phyloP scores from a whole-genome alignment of 2,329 filamentous ascomycete species.

The Blastomyces gilchristii region DNA sequence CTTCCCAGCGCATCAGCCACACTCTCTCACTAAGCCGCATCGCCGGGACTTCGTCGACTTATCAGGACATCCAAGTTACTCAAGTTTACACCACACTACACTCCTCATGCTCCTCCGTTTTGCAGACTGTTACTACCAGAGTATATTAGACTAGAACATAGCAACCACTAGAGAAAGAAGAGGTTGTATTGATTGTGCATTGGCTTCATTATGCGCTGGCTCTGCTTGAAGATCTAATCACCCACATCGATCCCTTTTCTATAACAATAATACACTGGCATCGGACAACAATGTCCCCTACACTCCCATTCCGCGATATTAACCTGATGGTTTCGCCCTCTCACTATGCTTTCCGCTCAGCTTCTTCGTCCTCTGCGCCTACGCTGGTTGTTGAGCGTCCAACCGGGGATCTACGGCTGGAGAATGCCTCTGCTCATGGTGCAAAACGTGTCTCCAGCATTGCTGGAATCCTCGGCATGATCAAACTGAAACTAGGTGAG shows the following conservation, averaged over 20 bases:
- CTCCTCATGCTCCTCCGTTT: not conserved
- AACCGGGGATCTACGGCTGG: conserved; percentile 78
- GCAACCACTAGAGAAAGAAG: not conserved
- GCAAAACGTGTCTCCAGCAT: conserved; percentile 86
- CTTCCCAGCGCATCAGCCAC: not conserved
- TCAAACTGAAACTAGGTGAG: conserved; percentile 83
- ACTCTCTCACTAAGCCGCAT: not conserved
- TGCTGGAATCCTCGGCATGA: conserved; percentile 85
- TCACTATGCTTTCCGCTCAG: conserved; percentile 93
- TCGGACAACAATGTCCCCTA: conserved; percentile 25
- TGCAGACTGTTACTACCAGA: not conserved
- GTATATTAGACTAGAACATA: not conserved
- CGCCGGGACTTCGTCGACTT: too few species aligned
- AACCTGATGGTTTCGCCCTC: conserved; percentile 88
- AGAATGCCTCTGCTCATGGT: conserved; percentile 64
- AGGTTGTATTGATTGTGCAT: not conserved
- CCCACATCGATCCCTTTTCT: not conserved
- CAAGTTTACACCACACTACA: not conserved
- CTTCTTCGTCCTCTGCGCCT: conserved; percentile 79
- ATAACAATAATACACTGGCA: not conserved
- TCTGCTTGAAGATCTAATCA: not conserved
- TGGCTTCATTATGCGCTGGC: not conserved
- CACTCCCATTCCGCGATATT: conserved; percentile 81
- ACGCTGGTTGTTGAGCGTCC: conserved; percentile 84
- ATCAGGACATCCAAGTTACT: too few species aligned